Conservation (phyloP, 306 rosid genomes). For the Medicago arabica region DNA sequence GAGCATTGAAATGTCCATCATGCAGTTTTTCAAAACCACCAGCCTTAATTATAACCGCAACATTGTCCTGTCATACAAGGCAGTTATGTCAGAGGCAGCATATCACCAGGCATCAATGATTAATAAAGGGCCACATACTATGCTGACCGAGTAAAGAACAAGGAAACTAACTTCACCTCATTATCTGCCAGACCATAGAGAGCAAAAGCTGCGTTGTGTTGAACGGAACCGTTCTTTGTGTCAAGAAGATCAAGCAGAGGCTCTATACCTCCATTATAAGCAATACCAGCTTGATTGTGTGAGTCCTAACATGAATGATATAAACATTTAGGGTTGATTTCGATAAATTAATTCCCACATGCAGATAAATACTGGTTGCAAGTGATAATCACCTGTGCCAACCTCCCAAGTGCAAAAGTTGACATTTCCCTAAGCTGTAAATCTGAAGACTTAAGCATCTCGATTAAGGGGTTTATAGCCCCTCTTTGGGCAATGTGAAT, state of each 20-base stretch:
- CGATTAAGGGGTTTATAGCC: conserved; percentile 82
- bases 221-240: conserved; percentile 55
- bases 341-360: background rate
- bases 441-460: conserved; percentile 88
- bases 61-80: conserved; percentile 71
- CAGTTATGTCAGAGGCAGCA: conserved; percentile 37
- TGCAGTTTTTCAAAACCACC: conserved; percentile 84
- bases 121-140: conserved; percentile 21
- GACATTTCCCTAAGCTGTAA: conserved; percentile 85
- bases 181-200: conserved; percentile 84
- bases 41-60: conserved; percentile 74
- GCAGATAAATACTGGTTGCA: background rate
- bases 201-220: conserved; percentile 69
- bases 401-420: conserved; percentile 92
- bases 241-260: conserved; percentile 68
- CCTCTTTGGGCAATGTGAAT: conserved; percentile 90
- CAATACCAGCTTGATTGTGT: conserved; percentile 96
- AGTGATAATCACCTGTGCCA: conserved; percentile 79
- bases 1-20: conserved; percentile 74
- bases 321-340: conserved; percentile 2
- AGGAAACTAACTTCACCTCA: conserved; percentile 65
- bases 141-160: conserved; percentile 28
- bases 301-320: conserved; percentile 60
- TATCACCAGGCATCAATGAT: conserved; percentile 35
- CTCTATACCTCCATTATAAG: conserved; percentile 75